A percentile compares a stretch with the other conserved stretches of the same genome.
phyloP scores from a whole-genome alignment of 345 rosid genomes.

The Zanthoxylum bungeanum region DNA sequence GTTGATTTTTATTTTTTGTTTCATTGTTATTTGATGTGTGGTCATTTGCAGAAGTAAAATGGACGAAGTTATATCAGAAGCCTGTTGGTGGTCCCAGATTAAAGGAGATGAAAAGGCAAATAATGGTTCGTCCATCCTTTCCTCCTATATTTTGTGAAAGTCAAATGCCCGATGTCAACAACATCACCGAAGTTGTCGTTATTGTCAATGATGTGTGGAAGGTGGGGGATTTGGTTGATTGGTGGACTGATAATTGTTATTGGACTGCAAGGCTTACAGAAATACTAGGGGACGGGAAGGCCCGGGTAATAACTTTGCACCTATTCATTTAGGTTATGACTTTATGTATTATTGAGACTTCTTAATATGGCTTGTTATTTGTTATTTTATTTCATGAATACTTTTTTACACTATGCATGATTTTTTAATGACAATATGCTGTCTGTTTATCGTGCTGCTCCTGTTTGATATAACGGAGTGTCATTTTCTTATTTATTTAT shows the following conservation, averaged over 20 bases:
- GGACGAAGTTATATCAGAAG: slow-evolving; percentile 37
- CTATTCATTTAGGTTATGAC: neutral
- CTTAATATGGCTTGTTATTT: neutral
- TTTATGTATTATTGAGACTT: neutral
- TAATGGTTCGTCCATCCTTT: slow-evolving; percentile 63
- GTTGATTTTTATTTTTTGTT: neutral
- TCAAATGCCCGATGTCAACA: slow-evolving; percentile 25
- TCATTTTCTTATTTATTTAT: neutral
- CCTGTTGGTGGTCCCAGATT: neutral
- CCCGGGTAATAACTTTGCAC: slow-evolving; percentile 33
- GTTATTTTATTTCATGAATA: neutral
- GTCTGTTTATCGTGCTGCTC: neutral
- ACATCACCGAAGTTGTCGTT: slow-evolving; percentile 38
- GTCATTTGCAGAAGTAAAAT: slow-evolving; percentile 28
- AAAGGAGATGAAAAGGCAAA: slow-evolving; percentile 15
- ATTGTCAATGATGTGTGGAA: slow-evolving; percentile 41
- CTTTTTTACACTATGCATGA: neutral
- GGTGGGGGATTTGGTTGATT: slow-evolving; percentile 72
- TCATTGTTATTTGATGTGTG: slow-evolving; percentile 1
- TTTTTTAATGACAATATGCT: neutral
- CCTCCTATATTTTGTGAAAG: slow-evolving; percentile 42
- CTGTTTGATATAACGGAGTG: neutral
- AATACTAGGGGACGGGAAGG: slow-evolving; percentile 31
- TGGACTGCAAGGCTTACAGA: slow-evolving; percentile 55
- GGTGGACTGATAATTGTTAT: slow-evolving; percentile 53